Conservation (phyloP, 352 stramenopile genomes). For the Phytophthora citrophthora region DNA sequence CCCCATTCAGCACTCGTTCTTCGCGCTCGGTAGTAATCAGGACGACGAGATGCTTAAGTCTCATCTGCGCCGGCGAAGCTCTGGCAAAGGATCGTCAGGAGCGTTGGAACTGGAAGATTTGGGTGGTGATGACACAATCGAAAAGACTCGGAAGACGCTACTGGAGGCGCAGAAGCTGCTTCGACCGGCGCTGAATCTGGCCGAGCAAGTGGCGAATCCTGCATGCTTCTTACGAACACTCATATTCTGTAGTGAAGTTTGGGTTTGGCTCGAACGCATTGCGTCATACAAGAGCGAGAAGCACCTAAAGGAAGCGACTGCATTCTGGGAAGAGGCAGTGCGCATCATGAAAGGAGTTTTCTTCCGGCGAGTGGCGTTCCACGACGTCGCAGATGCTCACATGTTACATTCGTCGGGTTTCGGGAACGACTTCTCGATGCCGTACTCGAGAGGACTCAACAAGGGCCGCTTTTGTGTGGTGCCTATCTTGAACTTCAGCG, state of each 20-base stretch:
- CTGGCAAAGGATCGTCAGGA: slow-evolving; percentile 29
- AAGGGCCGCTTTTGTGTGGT: slow-evolving; percentile 71
- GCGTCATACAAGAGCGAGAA: slow-evolving; percentile 82
- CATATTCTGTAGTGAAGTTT: slow-evolving; percentile 72
- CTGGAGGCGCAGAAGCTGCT: slow-evolving; percentile 75
- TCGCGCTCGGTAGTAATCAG: slow-evolving; percentile 69
- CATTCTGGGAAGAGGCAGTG: slow-evolving; percentile 84
- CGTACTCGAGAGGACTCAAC: slow-evolving; percentile 25
- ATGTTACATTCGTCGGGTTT: slow-evolving; percentile 38
- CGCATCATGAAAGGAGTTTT: slow-evolving; percentile 80
- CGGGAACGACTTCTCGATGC: slow-evolving; percentile 37
- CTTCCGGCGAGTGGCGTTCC: slow-evolving; percentile 77
- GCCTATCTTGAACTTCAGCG: slow-evolving; percentile 85
- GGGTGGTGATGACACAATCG: slow-evolving; percentile 57
- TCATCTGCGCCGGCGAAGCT: slow-evolving; percentile 38
- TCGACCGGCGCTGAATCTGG: slow-evolving; percentile 63
- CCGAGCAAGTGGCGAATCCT: slow-evolving; percentile 70
- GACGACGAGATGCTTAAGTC: slow-evolving; percentile 71
- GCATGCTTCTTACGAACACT: slow-evolving; percentile 63
- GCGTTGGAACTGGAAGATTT: slow-evolving; percentile 31
- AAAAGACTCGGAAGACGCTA: slow-evolving; percentile 65
- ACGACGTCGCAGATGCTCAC: slow-evolving; percentile 44
- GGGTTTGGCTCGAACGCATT: slow-evolving; percentile 80
- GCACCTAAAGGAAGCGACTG: slow-evolving; percentile 73
- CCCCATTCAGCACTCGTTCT: slow-evolving; percentile 75